Base-by-base conservation (phyloP, 768 basidiomycete genomes). In the Chalciporus pseudorubinellus region DNA sequence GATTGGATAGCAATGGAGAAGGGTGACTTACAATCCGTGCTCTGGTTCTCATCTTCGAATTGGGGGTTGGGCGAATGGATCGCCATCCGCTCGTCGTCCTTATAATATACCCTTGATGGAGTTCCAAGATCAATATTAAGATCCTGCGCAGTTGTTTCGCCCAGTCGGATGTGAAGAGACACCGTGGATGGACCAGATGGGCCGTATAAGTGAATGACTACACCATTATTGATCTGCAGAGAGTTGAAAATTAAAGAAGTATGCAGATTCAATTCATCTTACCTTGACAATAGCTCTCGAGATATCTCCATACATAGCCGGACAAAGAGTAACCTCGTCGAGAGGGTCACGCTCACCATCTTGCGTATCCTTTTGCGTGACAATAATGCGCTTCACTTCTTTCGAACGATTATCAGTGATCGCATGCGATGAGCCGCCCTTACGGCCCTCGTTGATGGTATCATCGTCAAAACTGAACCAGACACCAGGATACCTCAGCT, bases 391-490 rank as follows among this genome's bases (percentile, higher is more conserved):
- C 59, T 83, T 87, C 46, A 92, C 89, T 65, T 92, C 87, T 51
- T 87, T 85, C 54, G 74, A 77, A 44, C 86, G 74, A 58, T 87
- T 86, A 45, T 86, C 84, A 29, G 51, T 14, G 16, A 20, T 44
- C n/a, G 68, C 54, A 40, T 77, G 74, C 1, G 70, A 44, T 10
- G 64, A 48, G 39, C 63, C 61, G n/a, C 72, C 71, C 62, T 82
- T 84, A 55, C 78, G 58, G 6, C 78, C 74, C 51, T 87, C 85
- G 1, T 71, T 68, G 44, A 83, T 71, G 3, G 71, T 70, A 59
- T 92, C 90, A 46, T 90, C 89, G 39, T 89, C 87, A 56, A 92
- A 92, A 57, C 83, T 82, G 64, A 93, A 93, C 79, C 84, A 85
- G 29, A 92, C 75, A 0, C 90, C 90, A 3, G 90, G 91, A 69